These are phyloP conservation scores for Rhipidocladum racemiflorum DNA, from an alignment of 176 grass and related monocot genomes.

Conservation along the genomic window DNA sequence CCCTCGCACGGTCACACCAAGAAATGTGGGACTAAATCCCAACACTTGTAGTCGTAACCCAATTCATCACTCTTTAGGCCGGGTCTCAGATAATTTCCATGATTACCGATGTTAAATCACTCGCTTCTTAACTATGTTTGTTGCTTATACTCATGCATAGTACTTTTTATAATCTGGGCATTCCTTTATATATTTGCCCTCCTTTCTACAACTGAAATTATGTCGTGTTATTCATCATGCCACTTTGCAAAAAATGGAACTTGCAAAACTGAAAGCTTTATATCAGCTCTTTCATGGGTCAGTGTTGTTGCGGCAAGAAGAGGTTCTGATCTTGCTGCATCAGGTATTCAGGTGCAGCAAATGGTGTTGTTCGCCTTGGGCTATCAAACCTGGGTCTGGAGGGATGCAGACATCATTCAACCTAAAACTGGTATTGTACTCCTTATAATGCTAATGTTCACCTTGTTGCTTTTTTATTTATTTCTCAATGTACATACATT, in stretches of 20 bases:
- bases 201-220: not conserved
- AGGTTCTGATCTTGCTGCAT: constrained; percentile 74
- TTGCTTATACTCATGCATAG: too few relatives aligned
- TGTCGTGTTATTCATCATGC: not conserved
- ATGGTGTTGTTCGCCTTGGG: constrained; percentile 61
- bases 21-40: too few relatives aligned
- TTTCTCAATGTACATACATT: not conserved
- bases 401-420: constrained; percentile 54
- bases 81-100: too few relatives aligned
- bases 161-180: not conserved
- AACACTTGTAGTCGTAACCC: too few relatives aligned
- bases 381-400: constrained; percentile 49
- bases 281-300: constrained; percentile 56
- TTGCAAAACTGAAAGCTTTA: constrained; percentile 23
- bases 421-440: constrained; percentile 46
- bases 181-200: not conserved
- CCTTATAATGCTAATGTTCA: not conserved
- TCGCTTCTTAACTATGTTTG: not conserved
- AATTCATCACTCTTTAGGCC: too few relatives aligned
- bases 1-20: too few relatives aligned
- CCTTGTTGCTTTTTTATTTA: not conserved
- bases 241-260: constrained; percentile 38
- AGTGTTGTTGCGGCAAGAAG: constrained; percentile 61
- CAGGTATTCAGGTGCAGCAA: constrained; percentile 69
- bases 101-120: not conserved